Base-by-base conservation (phyloP, 2,329 filamentous ascomycete genomes). In the Teratosphaeriaceae sp. region DNA sequence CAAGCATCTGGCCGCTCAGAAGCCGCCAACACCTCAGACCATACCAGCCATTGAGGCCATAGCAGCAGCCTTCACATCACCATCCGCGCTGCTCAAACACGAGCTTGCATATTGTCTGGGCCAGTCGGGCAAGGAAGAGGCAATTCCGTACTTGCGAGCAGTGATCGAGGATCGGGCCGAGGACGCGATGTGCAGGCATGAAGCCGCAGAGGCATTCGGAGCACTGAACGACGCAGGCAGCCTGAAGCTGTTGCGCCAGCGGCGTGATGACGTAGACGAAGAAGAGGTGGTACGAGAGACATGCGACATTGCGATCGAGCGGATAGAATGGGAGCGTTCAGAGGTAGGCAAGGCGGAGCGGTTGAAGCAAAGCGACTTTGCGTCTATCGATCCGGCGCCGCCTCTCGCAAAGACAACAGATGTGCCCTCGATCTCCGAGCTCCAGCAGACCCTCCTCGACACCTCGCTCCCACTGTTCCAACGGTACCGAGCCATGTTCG, bases 401-500 rank as follows among this genome's bases (percentile, higher is more conserved):
- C 88, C 92, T 3, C 79, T 90, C 65, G 80, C 88, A 34, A 75
- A 88, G 58, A 73, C 76, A n/a, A 41, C 51, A 15, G 68, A 75
- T 21, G 45, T 64, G 76, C 70, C 69, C 47, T 81, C 80, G 3
- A 86, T 95, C 38, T 73, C 82, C 24, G 80, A 85, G 43, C 75
- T 98, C 24, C 84, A 85, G 59, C 75, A 78, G 59, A 80, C 78
- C 19, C 74, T 98, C 42, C 80, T 97, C 65, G 83, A 97, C 65
- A 82, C 84, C 5, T 76, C 71, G 4, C 70, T 82, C 38, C 86
- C 88, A 19, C 78, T 98, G 11, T 98, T 98, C 73, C 73, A 88
- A 62, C 82, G 92, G 62, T 98, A 98, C 70, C 82, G 92, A 59
- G 90, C 92, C 64, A 98, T 98, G 92, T 98, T 98, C 62, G 86